These are phyloP conservation scores for Amanita rubescens DNA, from an alignment of 768 basidiomycete species.

Conservation along the genomic window DNA sequence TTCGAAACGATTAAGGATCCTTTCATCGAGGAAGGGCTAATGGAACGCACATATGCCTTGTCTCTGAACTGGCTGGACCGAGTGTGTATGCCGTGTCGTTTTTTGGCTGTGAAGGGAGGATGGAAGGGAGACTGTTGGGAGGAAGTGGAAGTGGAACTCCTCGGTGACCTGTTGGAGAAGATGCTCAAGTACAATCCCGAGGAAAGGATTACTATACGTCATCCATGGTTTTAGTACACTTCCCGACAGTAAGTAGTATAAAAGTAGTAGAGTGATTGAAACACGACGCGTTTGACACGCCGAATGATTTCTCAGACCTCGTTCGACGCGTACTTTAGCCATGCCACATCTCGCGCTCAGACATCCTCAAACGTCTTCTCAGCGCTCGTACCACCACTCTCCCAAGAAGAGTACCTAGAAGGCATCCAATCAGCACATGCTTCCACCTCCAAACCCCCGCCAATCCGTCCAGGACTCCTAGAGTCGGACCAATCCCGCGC, in stretches of 20 bases:
- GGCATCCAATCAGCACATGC: conserved; percentile 28
- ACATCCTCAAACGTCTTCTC: conserved; percentile 83
- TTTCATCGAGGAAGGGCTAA: conserved; percentile 69
- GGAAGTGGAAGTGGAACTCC: background rate
- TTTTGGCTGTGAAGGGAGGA: conserved; percentile 34
- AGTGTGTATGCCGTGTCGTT: conserved; percentile 57
- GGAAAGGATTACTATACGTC: conserved; percentile 1
- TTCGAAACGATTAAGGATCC: conserved; percentile 50
- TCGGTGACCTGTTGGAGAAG: background rate
- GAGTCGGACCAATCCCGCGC: conserved; percentile 22
- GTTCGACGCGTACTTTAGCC: conserved; percentile 83
- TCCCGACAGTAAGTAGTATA: background rate
- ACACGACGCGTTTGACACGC: too few relatives aligned
- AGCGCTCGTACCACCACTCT: conserved; percentile 60
- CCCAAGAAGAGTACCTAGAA: conserved; percentile 51
- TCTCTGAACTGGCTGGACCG: conserved; percentile 40
- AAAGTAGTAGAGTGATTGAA: too few relatives aligned
- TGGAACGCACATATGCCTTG: conserved; percentile 76
- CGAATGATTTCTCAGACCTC: conserved; percentile 52
- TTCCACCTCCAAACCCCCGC: conserved; percentile 15
- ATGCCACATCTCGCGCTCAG: conserved; percentile 50
- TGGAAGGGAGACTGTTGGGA: background rate
- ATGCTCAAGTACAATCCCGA: background rate
- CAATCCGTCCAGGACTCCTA: conserved; percentile 28
- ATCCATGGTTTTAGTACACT: conserved; percentile 1